Conservation (phyloP, 768 basidiomycete genomes). For the Hygrophorus pudorinus region DNA sequence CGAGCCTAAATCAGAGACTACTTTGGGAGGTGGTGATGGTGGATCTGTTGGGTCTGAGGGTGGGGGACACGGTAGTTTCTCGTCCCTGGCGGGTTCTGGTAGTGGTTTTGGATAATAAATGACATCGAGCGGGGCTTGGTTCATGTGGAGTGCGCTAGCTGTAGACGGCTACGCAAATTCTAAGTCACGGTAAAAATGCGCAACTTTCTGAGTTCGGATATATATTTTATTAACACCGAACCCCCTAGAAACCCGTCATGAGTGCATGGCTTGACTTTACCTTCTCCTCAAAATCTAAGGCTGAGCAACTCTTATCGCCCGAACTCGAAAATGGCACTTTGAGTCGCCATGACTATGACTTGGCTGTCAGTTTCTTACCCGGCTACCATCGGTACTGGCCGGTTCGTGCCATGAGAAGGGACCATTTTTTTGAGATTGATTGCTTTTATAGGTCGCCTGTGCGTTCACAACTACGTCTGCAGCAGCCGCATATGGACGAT, state of each 20-base stretch:
- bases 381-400: constrained; percentile 29
- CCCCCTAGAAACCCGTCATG: not conserved
- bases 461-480: not conserved
- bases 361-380: constrained; percentile 44
- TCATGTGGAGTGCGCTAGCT: not conserved
- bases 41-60: not conserved
- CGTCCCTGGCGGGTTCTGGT: not conserved
- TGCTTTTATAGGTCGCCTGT: not conserved
- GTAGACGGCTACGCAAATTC: not conserved
- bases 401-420: constrained; percentile 17
- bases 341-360: constrained; percentile 44
- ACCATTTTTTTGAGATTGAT: not conserved
- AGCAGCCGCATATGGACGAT: not conserved
- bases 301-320: constrained; percentile 41
- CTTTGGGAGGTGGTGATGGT: constrained; percentile 6
- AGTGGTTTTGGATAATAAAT: not conserved
- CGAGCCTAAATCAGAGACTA: not conserved
- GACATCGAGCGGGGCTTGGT: not conserved
- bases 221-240: not conserved
- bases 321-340: constrained; percentile 43
- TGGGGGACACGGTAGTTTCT: not conserved
- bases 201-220: not conserved
- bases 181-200: not conserved
- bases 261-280: constrained; percentile 27
- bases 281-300: constrained; percentile 30